Evolutionary conservation across 2,329 filamentous ascomycete species (phyloP).

Genomic region (Diaporthe australafricana): DNA sequence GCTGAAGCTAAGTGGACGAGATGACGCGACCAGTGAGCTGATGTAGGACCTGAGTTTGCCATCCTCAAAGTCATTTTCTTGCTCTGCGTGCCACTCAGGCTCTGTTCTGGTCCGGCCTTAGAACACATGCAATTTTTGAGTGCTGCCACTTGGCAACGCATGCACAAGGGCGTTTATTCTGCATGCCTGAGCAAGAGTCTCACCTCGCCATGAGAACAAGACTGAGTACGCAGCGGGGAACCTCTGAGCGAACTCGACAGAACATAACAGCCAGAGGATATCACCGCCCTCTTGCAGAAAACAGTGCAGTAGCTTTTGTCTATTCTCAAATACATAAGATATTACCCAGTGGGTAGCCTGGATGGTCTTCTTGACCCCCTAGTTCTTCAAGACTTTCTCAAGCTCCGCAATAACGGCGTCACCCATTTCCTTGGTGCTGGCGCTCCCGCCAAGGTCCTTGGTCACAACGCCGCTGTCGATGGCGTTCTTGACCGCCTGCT

Average conservation of each 20-base stretch:
- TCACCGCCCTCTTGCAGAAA: not conserved
- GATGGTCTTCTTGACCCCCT: not conserved
- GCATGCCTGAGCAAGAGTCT: not conserved
- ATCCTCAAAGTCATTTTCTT: too few relatives aligned
- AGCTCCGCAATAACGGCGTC: conserved; percentile 84
- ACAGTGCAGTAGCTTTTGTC: conserved; percentile 25
- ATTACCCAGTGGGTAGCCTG: not conserved
- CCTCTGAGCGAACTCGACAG: too few relatives aligned
- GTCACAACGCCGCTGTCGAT: conserved; percentile 85
- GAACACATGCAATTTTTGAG: not conserved
- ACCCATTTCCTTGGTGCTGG: conserved; percentile 78
- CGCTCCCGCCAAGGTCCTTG: conserved; percentile 84
- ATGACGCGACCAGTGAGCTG: too few relatives aligned
- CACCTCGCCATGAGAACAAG: not conserved
- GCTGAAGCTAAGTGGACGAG: too few relatives aligned
- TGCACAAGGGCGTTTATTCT: not conserved
- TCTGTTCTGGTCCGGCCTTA: too few relatives aligned
- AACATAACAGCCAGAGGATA: not conserved
- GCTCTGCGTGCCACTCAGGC: too few relatives aligned
- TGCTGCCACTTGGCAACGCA: not conserved
- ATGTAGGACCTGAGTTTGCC: too few relatives aligned
- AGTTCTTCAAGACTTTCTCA: conserved; percentile 70
- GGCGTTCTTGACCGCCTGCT: conserved; percentile 82
- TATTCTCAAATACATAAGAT: conserved; percentile 2
- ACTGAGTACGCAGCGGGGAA: not conserved